A percentile compares a stretch with the other conserved stretches of the same genome.
phyloP scores from a whole-genome alignment of 2,329 filamentous ascomycete species.

The Curvularia sp. region DNA sequence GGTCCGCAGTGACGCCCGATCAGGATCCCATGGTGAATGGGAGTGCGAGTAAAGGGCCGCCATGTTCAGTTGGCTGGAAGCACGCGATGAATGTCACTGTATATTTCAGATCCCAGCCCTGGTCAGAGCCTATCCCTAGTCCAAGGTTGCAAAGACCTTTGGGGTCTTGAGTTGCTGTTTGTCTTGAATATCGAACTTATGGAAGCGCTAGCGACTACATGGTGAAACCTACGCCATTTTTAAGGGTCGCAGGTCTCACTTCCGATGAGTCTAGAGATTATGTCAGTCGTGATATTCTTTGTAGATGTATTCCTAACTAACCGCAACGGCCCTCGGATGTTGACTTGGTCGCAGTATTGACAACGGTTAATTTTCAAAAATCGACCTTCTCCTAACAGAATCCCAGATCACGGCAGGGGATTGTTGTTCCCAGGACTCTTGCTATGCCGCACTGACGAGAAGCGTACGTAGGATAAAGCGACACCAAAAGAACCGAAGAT shows the following conservation, averaged over 20 bases:
- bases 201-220: slow-evolving; percentile 26
- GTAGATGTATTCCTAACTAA: neutral
- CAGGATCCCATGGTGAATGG: slow-evolving; percentile 34
- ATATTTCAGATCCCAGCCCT: neutral
- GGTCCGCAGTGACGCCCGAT: slow-evolving; percentile 27
- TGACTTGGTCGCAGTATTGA: neutral
- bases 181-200: slow-evolving; percentile 17
- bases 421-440: neutral
- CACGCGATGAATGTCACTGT: neutral
- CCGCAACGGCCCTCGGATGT: slow-evolving; percentile 4
- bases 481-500: slow-evolving; percentile 13
- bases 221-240: slow-evolving; percentile 19
- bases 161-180: slow-evolving; percentile 16
- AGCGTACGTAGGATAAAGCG: slow-evolving; percentile 5
- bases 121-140: neutral
- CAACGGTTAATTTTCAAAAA: neutral
- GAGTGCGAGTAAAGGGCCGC: slow-evolving; percentile 26
- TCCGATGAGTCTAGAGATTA: slow-evolving; percentile 3
- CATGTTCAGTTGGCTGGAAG: slow-evolving; percentile 27
- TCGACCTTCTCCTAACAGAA: neutral
- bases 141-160: slow-evolving; percentile 7
- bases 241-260: neutral
- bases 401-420: neutral
- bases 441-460: slow-evolving; percentile 1
- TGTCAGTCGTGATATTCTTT: neutral